phyloP scores from a whole-genome alignment of 2,329 filamentous ascomycete genomes.

The Fusarium euwallaceae region DNA sequence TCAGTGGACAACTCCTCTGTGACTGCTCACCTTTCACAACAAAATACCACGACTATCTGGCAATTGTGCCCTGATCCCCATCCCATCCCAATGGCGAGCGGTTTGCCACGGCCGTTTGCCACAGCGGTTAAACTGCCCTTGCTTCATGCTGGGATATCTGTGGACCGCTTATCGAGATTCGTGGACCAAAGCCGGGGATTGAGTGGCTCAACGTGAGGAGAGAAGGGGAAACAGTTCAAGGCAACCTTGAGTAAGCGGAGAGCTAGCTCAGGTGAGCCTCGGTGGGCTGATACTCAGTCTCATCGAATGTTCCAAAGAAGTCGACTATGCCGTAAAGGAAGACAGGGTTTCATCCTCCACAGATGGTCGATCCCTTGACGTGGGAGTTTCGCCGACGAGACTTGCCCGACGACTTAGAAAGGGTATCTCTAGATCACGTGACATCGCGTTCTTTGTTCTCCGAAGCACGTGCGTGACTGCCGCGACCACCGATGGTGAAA shows the following conservation, averaged over 20 bases:
- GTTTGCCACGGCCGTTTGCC: constrained; percentile 27
- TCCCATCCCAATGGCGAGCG: neutral
- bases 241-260: constrained; percentile 7
- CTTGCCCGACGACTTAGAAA: constrained; percentile 14
- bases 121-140: constrained; percentile 25
- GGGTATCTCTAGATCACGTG: constrained; percentile 35
- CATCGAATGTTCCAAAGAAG: constrained; percentile 38
- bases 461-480: constrained; percentile 7
- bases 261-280: constrained; percentile 25
- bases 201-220: constrained; percentile 10
- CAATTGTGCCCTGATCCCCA: constrained; percentile 24
- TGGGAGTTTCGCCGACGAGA: constrained; percentile 5
- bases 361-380: constrained; percentile 1
- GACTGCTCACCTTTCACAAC: constrained; percentile 23
- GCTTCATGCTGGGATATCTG: constrained; percentile 20
- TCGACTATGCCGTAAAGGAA: constrained; percentile 11
- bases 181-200: constrained; percentile 15
- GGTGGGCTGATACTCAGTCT: constrained; percentile 28
- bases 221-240: neutral
- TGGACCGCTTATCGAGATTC: constrained; percentile 37
- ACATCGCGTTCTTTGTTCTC: constrained; percentile 13
- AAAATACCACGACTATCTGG: constrained; percentile 6
- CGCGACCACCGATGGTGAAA: neutral
- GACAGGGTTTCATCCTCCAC: constrained; percentile 7
- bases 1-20: neutral